phyloP scores from a whole-genome alignment of 345 rosid genomes.

The Boechera divaricarpa region DNA sequence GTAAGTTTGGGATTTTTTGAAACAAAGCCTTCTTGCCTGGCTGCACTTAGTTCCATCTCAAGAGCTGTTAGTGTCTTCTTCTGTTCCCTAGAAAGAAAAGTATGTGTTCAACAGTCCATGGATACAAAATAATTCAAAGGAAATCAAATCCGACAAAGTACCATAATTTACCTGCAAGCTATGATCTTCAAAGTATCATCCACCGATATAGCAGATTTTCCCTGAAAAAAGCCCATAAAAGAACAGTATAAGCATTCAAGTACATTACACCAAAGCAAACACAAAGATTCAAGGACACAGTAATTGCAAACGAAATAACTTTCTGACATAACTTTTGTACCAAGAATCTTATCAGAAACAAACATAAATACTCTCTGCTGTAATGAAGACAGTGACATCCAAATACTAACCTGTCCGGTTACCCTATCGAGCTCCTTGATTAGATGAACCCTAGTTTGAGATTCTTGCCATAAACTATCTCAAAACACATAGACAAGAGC shows the following conservation, averaged over 20 bases:
- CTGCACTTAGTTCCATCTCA: conserved; percentile 71
- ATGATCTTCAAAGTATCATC: conserved; percentile 91
- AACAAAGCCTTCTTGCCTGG: conserved; percentile 69
- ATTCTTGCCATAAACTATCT: conserved; percentile 84
- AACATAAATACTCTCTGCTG: background rate
- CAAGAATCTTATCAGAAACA: background rate
- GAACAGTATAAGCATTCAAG: conserved; percentile 13
- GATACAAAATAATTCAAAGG: background rate
- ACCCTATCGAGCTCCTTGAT: conserved; percentile 75
- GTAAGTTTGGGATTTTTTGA: conserved; percentile 47
- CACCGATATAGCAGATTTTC: conserved; percentile 82
- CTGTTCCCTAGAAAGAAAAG: conserved; percentile 69
- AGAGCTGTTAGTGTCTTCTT: conserved; percentile 73
- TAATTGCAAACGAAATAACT: background rate
- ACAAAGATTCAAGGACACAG: conserved; percentile 8
- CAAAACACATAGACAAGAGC: conserved; percentile 29
- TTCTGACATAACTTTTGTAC: background rate
- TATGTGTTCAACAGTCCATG: background rate
- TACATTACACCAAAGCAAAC: background rate
- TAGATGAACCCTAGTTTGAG: conserved; percentile 76
- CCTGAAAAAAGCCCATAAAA: conserved; percentile 50
- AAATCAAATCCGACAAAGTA: background rate
- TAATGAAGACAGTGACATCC: conserved; percentile 2
- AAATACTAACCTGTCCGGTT: conserved; percentile 67
- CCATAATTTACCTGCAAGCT: conserved; percentile 68